Conservation (phyloP, 305 asterid species). For the Vinca major region DNA sequence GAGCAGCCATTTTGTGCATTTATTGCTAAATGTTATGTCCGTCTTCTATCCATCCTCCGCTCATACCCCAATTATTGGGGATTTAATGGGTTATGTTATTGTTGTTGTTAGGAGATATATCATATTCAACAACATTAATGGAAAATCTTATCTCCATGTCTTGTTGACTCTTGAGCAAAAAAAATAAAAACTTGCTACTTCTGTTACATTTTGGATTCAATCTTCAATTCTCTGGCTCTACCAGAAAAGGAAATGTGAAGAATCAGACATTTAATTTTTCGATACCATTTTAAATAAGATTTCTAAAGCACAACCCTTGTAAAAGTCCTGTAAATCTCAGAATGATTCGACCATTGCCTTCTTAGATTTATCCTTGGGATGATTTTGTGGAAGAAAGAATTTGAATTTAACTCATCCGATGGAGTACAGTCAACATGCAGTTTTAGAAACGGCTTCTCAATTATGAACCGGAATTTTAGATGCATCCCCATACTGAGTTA, state of each 20-base stretch:
- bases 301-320: neutral
- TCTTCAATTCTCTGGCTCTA: neutral
- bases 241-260: neutral
- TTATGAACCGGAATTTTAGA: neutral
- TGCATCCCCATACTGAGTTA: neutral
- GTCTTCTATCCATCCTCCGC: too few species aligned
- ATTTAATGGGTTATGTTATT: too few species aligned
- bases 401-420: neutral
- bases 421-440: neutral
- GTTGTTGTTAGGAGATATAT: neutral
- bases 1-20: too few species aligned
- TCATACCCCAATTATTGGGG: too few species aligned
- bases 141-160: neutral
- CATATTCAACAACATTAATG: neutral
- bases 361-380: neutral
- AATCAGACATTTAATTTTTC: neutral
- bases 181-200: neutral
- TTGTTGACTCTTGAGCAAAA: neutral
- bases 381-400: neutral
- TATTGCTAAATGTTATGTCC: too few species aligned
- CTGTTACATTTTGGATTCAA: neutral
- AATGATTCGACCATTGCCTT: neutral
- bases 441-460: neutral
- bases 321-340: neutral
- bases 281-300: neutral